These are phyloP conservation scores for Leucosporidium creatinivorum DNA, from an alignment of 768 basidiomycete species.

Conservation along the genomic window DNA sequence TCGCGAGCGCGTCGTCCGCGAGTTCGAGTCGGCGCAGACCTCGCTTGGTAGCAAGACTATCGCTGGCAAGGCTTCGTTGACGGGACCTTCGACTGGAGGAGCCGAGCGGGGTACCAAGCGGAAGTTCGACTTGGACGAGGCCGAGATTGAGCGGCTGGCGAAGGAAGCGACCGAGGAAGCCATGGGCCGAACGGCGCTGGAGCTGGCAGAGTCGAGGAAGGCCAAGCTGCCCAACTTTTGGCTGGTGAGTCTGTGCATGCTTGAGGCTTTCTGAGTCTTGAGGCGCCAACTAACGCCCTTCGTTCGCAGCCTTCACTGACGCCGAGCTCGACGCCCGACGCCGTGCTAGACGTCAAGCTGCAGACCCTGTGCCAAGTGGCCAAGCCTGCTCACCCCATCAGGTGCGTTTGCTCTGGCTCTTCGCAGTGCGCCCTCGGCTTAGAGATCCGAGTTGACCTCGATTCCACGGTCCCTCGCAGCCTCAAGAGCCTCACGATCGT, in stretches of 20 bases:
- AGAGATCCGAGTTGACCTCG: neutral
- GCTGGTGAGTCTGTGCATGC: conserved; percentile 46
- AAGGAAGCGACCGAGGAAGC: conserved; percentile 84
- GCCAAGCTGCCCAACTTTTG: conserved; percentile 94
- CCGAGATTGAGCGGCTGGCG: conserved; percentile 62
- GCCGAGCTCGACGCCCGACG: conserved; percentile 22
- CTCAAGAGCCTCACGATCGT: conserved; percentile 76
- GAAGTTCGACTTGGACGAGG: conserved; percentile 74
- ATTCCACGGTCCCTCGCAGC: conserved; percentile 43
- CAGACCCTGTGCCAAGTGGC: conserved; percentile 84
- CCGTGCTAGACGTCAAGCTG: conserved; percentile 49
- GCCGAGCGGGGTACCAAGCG: conserved; percentile 54
- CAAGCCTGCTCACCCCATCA: conserved; percentile 65
- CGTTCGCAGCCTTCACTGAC: conserved; percentile 20
- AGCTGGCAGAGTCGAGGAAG: conserved; percentile 64
- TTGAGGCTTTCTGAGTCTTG: neutral
- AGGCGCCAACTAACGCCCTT: neutral
- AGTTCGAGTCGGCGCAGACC: conserved; percentile 82
- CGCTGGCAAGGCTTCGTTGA: conserved; percentile 37
- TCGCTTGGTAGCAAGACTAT: conserved; percentile 53
- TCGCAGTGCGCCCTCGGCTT: neutral
- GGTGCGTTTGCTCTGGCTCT: conserved; percentile 44
- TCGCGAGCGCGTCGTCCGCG: conserved; percentile 74
- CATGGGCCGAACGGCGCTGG: conserved; percentile 63
- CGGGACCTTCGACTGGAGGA: neutral